These are phyloP conservation scores for Alternaria postmessia DNA, from an alignment of 2,329 filamentous ascomycete species.

Conservation along the genomic window DNA sequence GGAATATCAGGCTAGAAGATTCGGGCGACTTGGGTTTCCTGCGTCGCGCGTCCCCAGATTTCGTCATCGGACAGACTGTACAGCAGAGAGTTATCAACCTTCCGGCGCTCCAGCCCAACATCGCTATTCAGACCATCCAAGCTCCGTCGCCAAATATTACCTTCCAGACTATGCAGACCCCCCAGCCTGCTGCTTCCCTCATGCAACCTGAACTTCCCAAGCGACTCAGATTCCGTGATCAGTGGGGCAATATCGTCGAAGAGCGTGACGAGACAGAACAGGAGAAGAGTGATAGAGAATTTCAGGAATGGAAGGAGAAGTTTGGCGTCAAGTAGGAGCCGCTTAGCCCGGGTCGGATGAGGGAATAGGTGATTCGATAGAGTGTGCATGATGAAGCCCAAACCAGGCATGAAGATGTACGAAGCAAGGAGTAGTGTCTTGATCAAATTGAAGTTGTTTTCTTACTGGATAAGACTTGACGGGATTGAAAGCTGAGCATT, in stretches of 20 bases:
- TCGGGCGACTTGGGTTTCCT: neutral
- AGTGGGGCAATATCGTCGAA: neutral
- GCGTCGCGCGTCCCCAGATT: neutral
- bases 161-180: neutral
- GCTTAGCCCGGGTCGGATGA: neutral
- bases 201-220: neutral
- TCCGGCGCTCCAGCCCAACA: neutral
- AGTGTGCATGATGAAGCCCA: neutral
- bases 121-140: neutral
- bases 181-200: neutral
- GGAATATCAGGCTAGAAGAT: no score
- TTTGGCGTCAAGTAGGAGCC: neutral
- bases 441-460: no score
- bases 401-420: neutral
- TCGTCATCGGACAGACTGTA: neutral
- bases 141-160: neutral
- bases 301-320: slow-evolving; percentile 5
- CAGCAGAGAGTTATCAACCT: neutral
- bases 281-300: slow-evolving; percentile 3
- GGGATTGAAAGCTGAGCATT: neutral
- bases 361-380: neutral
- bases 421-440: neutral
- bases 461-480: no score
- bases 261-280: neutral
- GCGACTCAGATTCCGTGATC: neutral